These are phyloP conservation scores for Helenozyma rhizophorensis DNA, from an alignment of 805 yeast species.

Conservation along the genomic window DNA sequence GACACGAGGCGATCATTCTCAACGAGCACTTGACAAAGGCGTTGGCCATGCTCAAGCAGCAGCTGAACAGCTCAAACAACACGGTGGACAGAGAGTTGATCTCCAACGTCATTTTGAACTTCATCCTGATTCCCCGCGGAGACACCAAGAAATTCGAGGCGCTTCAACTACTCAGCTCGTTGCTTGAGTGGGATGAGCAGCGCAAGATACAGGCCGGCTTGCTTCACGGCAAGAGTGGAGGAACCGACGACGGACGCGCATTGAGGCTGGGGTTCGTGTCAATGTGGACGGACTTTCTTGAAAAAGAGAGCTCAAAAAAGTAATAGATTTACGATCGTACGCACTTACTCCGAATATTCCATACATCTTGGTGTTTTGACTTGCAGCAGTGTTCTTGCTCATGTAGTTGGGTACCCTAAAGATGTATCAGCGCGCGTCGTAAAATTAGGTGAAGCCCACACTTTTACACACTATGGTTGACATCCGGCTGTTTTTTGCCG, in stretches of 20 bases:
- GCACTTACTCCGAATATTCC: too few relatives aligned
- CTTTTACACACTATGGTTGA: conserved; percentile 11
- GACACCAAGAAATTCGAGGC: conserved; percentile 95
- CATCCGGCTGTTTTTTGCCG: conserved; percentile 17
- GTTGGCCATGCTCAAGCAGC: conserved; percentile 73
- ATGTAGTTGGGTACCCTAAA: too few relatives aligned
- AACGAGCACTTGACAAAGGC: conserved; percentile 97
- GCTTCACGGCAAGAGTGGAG: conserved; percentile 27
- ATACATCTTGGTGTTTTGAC: too few relatives aligned
- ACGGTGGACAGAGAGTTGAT: conserved; percentile 85
- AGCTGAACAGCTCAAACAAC: conserved; percentile 55
- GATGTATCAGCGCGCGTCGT: conserved; percentile 1
- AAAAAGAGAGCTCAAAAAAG: conserved; percentile 54
- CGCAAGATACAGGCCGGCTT: conserved; percentile 75
- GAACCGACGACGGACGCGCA: conserved; percentile 18
- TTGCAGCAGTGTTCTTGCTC: too few relatives aligned
- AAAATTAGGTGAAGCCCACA: not conserved
- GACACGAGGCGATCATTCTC: conserved; percentile 90
- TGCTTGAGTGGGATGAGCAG: conserved; percentile 84
- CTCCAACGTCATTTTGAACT: conserved; percentile 80
- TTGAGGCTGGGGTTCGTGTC: conserved; percentile 58
- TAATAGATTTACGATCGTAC: too few relatives aligned
- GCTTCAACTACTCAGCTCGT: conserved; percentile 73
- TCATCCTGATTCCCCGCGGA: conserved; percentile 82
- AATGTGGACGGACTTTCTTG: conserved; percentile 76